Conservation (phyloP, 257 asterid genomes). For the Solanum stenotomum region DNA sequence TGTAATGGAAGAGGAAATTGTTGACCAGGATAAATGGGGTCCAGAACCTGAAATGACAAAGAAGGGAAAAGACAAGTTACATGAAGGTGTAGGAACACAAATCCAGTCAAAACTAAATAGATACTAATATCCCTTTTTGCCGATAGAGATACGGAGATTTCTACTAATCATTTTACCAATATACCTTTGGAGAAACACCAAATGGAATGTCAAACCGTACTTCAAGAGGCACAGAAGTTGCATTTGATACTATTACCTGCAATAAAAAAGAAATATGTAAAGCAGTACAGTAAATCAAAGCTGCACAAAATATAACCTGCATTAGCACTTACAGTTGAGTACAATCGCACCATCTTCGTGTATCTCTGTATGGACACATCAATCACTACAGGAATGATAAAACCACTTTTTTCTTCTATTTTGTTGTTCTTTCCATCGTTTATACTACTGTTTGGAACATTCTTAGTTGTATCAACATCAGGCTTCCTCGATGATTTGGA, state of each 20-base stretch:
- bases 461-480: slow-evolving; percentile 27
- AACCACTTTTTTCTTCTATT: slow-evolving; percentile 41
- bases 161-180: not conserved
- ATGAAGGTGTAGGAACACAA: slow-evolving; percentile 2
- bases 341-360: slow-evolving; percentile 73
- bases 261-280: slow-evolving; percentile 19
- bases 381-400: slow-evolving; percentile 80
- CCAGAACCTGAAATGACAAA: slow-evolving; percentile 56
- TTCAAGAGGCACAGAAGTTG: slow-evolving; percentile 77
- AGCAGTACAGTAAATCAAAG: slow-evolving; percentile 10
- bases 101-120: not conserved
- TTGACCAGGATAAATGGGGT: slow-evolving; percentile 87
- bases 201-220: slow-evolving; percentile 91
- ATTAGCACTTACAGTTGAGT: slow-evolving; percentile 68
- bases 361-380: slow-evolving; percentile 85
- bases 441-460: slow-evolving; percentile 26
- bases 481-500: slow-evolving; percentile 52
- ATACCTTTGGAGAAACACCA: slow-evolving; percentile 92
- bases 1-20: slow-evolving; percentile 97
- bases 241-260: slow-evolving; percentile 80
- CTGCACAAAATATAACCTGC: not conserved
- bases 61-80: not conserved
- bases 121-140: not conserved
- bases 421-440: slow-evolving; percentile 33
- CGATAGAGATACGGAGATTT: not conserved